Percentiles rank a stretch among this genome's conserved stretches.
These are phyloP conservation scores for Luffa acutangula DNA, from an alignment of 306 rosid genomes.

Conservation along the genomic window DNA sequence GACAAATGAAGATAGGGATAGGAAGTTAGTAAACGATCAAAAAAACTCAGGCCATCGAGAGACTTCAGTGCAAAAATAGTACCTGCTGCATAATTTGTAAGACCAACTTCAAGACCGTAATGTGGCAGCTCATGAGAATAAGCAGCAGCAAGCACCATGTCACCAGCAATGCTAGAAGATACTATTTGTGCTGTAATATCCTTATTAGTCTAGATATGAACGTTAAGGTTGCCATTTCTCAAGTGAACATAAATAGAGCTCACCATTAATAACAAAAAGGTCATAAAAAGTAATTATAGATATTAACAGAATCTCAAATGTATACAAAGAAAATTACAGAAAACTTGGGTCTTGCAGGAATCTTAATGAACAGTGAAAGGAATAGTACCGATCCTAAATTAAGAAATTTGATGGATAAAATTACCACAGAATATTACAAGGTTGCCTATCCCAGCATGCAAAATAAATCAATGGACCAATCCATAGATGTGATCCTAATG, in stretches of 20 bases:
- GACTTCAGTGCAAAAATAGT: conserved; percentile 33
- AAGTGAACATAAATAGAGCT: background rate
- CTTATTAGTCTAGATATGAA: conserved; percentile 32
- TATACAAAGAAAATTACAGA: background rate
- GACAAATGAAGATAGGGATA: background rate
- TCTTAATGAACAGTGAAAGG: background rate
- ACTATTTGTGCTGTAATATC: conserved; percentile 49
- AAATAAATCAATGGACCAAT: background rate
- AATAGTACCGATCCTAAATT: background rate
- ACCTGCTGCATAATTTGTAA: conserved; percentile 78
- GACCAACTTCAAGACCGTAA: conserved; percentile 59
- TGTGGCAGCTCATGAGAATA: conserved; percentile 55
- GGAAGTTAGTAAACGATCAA: background rate
- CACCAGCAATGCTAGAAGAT: conserved; percentile 64
- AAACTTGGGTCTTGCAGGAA: background rate
- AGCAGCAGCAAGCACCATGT: conserved; percentile 52
- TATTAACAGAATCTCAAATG: background rate
- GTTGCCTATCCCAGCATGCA: background rate
- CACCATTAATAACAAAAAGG: background rate
- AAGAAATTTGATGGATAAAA: background rate
- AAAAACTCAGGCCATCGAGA: conserved; percentile 21
- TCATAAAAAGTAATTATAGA: background rate
- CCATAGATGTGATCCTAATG: background rate
- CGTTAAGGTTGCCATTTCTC: background rate
- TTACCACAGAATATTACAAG: background rate